Evolutionary conservation across 371 early-diverging fungal genomes (phyloP), one percentile per base, ranked within the genome.

Genomic region (Syncephalastrum monosporum): DNA sequence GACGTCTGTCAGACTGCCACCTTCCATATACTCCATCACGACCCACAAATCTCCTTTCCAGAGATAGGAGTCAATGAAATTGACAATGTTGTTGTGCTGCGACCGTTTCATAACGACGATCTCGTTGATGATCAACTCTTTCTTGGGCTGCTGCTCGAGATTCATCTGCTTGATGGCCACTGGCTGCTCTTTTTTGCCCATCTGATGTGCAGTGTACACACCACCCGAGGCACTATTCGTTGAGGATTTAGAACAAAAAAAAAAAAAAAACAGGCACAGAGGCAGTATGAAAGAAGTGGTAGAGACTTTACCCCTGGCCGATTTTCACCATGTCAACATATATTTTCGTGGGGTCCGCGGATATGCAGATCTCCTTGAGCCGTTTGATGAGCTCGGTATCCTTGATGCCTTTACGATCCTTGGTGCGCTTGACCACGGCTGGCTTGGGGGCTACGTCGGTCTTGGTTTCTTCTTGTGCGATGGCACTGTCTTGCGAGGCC

Each of bases 1-100:
- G 0, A 92, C 92, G 56, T 94, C 95, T 5, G 96, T 97, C 54
- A 97, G 71, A 55, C 92, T 88, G 16, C 97, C 97, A 29, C 96
- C 97, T 63, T 95, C 96, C 97, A 97, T 97, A 62, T 94, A 97
- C 74, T 97, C 97, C 96, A 96, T 97, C 8, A 96, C 87, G 3
- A 90, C 91, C 96, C 95, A 96, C 14, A 96, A 82, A 68, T 95
- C 94, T 4, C 90, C 92, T 41, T 85, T 82, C 77, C 79, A 88
- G 54, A 97, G 65, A 73, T 91, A 97, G 25, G 91, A 90, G 72
- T 97, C 97, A 60, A 96, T 94, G 55, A 82, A 97, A 68, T 96
- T 97, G 68, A 97, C 98, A 80, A 97, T 96, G 69, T 97, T 96
- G 64, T 85, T 85, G 73, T 96, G 96, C 54, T 81, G 73, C 38